phyloP scores from a whole-genome alignment of 2,329 filamentous ascomycete genomes.

The Rutstroemia sp. region DNA sequence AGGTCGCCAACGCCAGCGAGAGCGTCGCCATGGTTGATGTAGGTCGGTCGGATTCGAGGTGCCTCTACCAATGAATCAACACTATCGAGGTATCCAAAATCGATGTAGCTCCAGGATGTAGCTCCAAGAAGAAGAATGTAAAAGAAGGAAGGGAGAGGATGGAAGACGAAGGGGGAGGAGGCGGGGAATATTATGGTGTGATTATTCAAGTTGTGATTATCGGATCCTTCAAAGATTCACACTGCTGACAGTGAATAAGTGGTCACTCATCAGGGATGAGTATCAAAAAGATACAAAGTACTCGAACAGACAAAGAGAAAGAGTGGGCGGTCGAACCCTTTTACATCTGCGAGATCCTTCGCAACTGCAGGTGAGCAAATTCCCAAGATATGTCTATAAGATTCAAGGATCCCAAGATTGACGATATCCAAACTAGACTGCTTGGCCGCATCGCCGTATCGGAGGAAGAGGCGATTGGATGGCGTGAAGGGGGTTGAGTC shows the following conservation, averaged over 20 bases:
- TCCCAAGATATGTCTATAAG: too few relatives aligned
- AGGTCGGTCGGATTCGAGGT: not conserved
- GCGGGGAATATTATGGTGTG: not conserved
- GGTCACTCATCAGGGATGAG: not conserved
- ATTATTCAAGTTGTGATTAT: not conserved
- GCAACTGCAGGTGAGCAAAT: too few relatives aligned
- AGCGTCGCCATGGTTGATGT: not conserved
- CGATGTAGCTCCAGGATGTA: not conserved
- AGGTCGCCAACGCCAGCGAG: not conserved
- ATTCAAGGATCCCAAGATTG: too few relatives aligned
- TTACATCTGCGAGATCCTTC: too few relatives aligned
- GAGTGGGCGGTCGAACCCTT: too few relatives aligned
- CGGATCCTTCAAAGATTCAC: not conserved
- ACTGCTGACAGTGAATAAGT: not conserved
- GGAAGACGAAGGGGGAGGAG: not conserved
- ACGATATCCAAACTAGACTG: too few relatives aligned
- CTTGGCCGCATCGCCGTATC: too few relatives aligned
- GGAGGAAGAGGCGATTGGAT: too few relatives aligned
- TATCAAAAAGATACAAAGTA: not conserved
- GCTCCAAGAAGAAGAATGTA: not conserved
- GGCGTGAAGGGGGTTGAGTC: too few relatives aligned
- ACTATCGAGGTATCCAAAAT: too few relatives aligned
- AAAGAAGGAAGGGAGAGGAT: not conserved
- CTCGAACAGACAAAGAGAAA: not conserved
- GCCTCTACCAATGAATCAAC: too few relatives aligned